Base-by-base conservation (phyloP, 805 yeast genomes). In the Myxozyma lipomycoides region DNA sequence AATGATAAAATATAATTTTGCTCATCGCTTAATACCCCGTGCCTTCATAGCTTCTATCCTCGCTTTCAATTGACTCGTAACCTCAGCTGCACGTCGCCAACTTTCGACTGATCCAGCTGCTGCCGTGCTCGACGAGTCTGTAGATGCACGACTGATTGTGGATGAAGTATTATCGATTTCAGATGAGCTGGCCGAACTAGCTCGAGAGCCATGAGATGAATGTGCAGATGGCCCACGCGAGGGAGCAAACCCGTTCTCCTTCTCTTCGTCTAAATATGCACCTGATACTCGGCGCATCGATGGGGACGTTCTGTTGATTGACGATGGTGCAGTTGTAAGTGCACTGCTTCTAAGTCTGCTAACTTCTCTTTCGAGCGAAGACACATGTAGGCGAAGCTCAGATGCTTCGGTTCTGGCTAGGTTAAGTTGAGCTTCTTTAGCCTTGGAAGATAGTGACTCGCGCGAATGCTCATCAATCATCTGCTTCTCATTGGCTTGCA, bases 21-120 rank as follows among this genome's bases (percentile, higher is more conserved):
- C 46, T 38, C 25, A 44, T 32, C 52, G 48, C 19, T 45, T 34
- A 24, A 43, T 45, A 25, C 51, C 56, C 26, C 43, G 32, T 4
- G 58, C 58, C 19, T 85, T 85, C 96, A 89, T 88, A 67, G 84
- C 83, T 67, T 86, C 95, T 40, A 89, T 89, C 61, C 96, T 72
- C 0, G 89, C 95, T 65, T 84, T 86, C 62, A 89, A 76, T 66
- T 85, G 91, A 2, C 81, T 78, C 0, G 96, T 89, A 10, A 88
- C 95, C 60, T 86, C 95, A 0, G 93, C 90, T 0, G 96, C 96
- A 43, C 91, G 78, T 59, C 77, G 79, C 96, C 96, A 89, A 59
- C 85, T 82, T 46, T 75, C 79, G 9, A 52, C 61, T 7, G 56
- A 37, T 3, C 52, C 52, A 5, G 55, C 58, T 24, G 39, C 40